Percentiles rank a stretch among this genome's conserved stretches.
Evolutionary conservation across 768 basidiomycete genomes (phyloP).

Genomic region (Chalciporus chontae): DNA sequence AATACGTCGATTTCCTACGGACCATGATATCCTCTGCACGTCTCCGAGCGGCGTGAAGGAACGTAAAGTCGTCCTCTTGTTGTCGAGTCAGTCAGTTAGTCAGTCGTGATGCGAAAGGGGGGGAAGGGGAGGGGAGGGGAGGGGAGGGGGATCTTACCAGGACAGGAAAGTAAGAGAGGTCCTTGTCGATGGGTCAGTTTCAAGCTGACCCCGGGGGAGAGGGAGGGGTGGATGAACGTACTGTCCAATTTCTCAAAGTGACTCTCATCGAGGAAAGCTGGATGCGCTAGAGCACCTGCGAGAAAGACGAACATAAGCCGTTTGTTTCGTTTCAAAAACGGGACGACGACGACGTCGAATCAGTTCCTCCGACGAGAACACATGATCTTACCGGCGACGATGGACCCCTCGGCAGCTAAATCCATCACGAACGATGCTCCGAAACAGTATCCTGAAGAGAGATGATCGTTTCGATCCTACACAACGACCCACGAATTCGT

Average conservation of each 20-base stretch:
- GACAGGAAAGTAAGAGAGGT: conserved; percentile 21
- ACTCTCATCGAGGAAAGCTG: conserved; percentile 46
- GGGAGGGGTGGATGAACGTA: conserved; percentile 20
- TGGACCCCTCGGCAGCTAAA: conserved; percentile 38
- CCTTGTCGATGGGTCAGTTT: not conserved
- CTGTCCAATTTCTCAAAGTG: conserved; percentile 48
- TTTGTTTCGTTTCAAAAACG: no score
- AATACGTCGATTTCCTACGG: conserved; percentile 45
- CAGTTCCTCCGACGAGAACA: not conserved
- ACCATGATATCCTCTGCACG: conserved; percentile 54
- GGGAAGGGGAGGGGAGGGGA: no score
- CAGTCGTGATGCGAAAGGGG: no score
- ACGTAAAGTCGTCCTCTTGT: conserved; percentile 50
- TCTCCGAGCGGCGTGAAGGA: conserved; percentile 45
- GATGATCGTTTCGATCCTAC: no score
- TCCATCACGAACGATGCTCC: conserved; percentile 49
- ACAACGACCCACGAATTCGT: no score
- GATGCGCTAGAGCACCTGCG: conserved; percentile 49
- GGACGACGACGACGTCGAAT: no score
- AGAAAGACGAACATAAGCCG: not conserved
- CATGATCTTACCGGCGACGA: conserved; percentile 43
- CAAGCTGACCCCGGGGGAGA: not conserved
- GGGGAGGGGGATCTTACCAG: conserved; percentile 21
- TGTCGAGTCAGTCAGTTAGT: not conserved
- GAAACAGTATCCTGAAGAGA: conserved; percentile 50